phyloP scores from a whole-genome alignment of 2,329 filamentous ascomycete genomes.

The Penicillium sp. region DNA sequence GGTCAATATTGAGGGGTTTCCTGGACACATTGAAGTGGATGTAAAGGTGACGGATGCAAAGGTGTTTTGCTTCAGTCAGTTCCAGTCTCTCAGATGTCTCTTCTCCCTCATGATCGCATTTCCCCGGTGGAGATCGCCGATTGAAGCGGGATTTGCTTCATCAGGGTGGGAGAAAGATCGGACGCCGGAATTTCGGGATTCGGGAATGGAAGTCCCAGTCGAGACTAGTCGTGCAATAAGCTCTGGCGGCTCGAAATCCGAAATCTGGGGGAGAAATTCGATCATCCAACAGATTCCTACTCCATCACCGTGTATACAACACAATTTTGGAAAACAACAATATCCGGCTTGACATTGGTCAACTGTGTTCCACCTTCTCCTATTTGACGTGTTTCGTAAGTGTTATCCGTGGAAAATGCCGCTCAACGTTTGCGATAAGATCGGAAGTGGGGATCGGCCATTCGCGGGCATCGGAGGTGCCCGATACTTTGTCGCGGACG shows the following conservation, averaged over 20 bases:
- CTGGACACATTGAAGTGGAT: no score
- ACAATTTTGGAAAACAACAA: neutral
- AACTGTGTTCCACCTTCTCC: neutral
- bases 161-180: conserved; percentile 5
- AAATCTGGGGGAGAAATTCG: conserved; percentile 2
- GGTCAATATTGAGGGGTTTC: no score
- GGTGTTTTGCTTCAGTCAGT: no score
- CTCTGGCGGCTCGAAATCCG: neutral
- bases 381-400: neutral
- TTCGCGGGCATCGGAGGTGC: conserved; percentile 40
- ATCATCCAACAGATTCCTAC: neutral
- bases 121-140: conserved; percentile 21
- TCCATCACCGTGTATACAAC: neutral
- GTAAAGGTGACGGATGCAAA: no score
- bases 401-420: neutral
- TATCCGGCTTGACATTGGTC: neutral
- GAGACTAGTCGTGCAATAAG: conserved; percentile 1
- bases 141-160: conserved; percentile 3
- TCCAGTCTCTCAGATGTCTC: neutral
- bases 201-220: conserved; percentile 2
- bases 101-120: neutral
- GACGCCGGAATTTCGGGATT: conserved; percentile 20
- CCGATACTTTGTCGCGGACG: conserved; percentile 25
- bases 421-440: conserved; percentile 28
- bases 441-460: conserved; percentile 29